Evolutionary conservation across 2,329 filamentous ascomycete species (phyloP), one percentile per base, ranked within the genome.

Genomic region (Colletotrichum sp.): DNA sequence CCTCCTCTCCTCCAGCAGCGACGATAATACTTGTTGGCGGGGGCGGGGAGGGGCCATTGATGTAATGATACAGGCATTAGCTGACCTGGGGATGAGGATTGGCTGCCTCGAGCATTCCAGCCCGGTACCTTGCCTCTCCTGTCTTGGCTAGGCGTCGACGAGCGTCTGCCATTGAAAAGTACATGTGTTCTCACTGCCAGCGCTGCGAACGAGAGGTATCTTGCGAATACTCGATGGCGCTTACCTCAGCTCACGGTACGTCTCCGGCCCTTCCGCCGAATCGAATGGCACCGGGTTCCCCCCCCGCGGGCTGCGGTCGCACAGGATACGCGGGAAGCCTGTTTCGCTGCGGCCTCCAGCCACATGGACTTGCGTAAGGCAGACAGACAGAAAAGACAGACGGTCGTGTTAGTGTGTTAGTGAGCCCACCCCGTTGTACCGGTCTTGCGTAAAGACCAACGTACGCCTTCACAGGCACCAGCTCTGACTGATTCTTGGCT

Each of bases 281-380:
- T 68, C 63, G 36, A 59, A 68, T 59, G 32, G 30, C 30, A 32
- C 30, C 30, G 30, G 43, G 34, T 24, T 12, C 52, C n/a, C 16
- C 36, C n/a, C n/a, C n/a, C 18, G 6, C 18, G 16, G 60, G n/a
- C 18, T 24, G 24, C 34, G 26, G 60, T 39, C 39, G 43, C 16
- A 66, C 60, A 57, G 18, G 65, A 57, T 67, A 57, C 55, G 71
- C 66, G 12, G 71, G 66, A 71, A 71, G 57, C 71, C 71, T 57
- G 34, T 68, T 48, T 72, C 36, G 10, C 60, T 68, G 30, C 52
- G 70, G 48, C 34, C 36, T 39, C 80, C 80, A 83, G 83, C 83
- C 83, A 83, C 83, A 82, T 67, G 78, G 77, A 80, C 78, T 83
- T 84, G 83, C 83, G 83, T 84, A 83, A 83, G 78, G 74, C 71